Evolutionary conservation across 2,329 filamentous ascomycete genomes (phyloP), one percentile per base, ranked within the genome.

Genomic region (Trichoderma sp.): DNA sequence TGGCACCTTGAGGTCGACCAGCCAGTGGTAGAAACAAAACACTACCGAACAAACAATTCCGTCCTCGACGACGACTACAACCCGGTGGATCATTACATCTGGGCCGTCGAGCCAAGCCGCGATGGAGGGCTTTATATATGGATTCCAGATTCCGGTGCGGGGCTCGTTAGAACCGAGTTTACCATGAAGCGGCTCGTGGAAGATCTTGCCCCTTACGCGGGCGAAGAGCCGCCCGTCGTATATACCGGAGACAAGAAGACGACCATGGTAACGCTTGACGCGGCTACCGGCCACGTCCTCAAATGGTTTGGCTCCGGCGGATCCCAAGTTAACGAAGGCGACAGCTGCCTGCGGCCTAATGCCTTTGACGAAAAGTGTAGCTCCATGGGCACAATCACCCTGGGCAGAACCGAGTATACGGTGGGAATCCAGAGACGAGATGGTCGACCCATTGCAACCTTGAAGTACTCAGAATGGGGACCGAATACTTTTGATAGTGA

Each of bases 191-290:
- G 92, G 76, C 84, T 98, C 72, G 93, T 96, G n/a, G 94, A 96
- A 75, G 90, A 95, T 70, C 87, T 92, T 71, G 87, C 93, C 0
- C 93, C 94, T 0, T 95, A 93, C 78, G 90, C 91, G 2, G 90
- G 91, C 71, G 88, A 91, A 47, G 89, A 94, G 62, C 91, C 92
- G 6, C 90, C 92, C 0, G 90, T 98, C 43, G 91, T 96, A 12
- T 98, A 97, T 80, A 97, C 92, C 0, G 95, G 94, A 7, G 91
- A 94, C 78, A 98, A 98, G 84, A 94, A 93, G 81, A 97, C 93
- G 1, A 93, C 92, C 9, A 89, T 98, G 79, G 92, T 97, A 73
- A 97, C 93, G 0, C 87, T 99, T 30, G 94, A 98, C 80, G 95
- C 95, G 20, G 89, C 90, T 36, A 97, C 92, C 1, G 96, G 96